These are phyloP conservation scores for Xylaria sp. DNA, from an alignment of 2,329 filamentous ascomycete genomes.

Conservation along the genomic window DNA sequence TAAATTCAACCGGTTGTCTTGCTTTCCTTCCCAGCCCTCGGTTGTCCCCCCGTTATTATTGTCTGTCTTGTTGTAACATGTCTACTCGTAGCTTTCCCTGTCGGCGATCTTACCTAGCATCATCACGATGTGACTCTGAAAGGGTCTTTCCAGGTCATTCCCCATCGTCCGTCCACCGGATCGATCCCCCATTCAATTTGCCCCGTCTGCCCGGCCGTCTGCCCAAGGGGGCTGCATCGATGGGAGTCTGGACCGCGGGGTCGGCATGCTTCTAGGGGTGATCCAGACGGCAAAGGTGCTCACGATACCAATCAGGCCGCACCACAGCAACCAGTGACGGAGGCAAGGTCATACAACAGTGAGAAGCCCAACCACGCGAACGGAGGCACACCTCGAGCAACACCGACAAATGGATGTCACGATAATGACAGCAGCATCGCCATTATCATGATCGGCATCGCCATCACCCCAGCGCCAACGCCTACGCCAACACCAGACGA, in stretches of 20 bases:
- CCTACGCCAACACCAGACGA: too few species aligned
- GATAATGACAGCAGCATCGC: background rate
- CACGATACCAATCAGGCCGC: conserved; percentile 23
- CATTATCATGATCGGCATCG: background rate
- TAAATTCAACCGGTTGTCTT: background rate
- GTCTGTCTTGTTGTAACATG: background rate
- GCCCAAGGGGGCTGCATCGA: conserved; percentile 17
- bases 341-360: conserved; percentile 11
- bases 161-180: background rate
- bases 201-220: conserved; percentile 15
- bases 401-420: background rate
- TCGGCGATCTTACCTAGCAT: background rate
- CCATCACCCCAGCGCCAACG: background rate
- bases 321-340: conserved; percentile 14
- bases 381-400: conserved; percentile 5
- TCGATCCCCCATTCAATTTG: conserved; percentile 4
- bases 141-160: background rate
- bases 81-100: background rate
- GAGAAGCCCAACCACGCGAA: conserved; percentile 8
- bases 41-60: background rate
- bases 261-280: conserved; percentile 14
- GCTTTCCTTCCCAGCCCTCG: background rate
- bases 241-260: conserved; percentile 19
- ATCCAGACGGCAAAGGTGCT: conserved; percentile 16
- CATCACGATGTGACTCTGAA: background rate